Percentiles rank a stretch among this genome's conserved stretches.
Conservation (phyloP, 768 basidiomycete species). For the Mrakia frigida region DNA sequence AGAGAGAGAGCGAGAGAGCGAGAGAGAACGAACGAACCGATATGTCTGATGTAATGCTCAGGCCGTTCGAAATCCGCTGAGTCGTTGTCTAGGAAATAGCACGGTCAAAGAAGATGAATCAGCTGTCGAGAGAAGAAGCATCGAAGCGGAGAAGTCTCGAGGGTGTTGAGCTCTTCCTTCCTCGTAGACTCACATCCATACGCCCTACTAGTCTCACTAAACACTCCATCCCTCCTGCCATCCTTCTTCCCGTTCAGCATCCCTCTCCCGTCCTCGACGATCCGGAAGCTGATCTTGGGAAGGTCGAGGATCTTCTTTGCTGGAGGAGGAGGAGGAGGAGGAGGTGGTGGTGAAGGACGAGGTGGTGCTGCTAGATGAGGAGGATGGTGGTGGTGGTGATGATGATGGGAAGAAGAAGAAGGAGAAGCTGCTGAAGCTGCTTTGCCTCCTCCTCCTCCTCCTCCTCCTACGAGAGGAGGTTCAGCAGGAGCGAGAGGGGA, state of each 20-base stretch:
- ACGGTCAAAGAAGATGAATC: neutral
- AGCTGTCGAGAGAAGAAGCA: neutral
- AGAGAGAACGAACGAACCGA: constrained; percentile 54
- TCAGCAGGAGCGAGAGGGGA: too few species aligned
- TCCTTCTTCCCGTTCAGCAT: neutral
- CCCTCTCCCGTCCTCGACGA: constrained; percentile 14
- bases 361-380: neutral
- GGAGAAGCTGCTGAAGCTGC: neutral
- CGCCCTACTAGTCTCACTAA: neutral
- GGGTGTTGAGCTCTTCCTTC: neutral
- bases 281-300: constrained; percentile 18
- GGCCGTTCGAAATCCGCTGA: constrained; percentile 60
- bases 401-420: too few species aligned
- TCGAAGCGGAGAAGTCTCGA: too few species aligned
- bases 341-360: neutral
- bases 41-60: constrained; percentile 83
- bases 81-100: constrained; percentile 37
- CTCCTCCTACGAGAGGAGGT: neutral
- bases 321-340: neutral
- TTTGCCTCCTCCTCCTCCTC: neutral
- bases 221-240: neutral
- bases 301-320: constrained; percentile 4
- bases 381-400: neutral
- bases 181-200: neutral
- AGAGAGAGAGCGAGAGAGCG: neutral